phyloP scores from a whole-genome alignment of 495 filamentous ascomycete genomes.

The Aspergillus diversus region DNA sequence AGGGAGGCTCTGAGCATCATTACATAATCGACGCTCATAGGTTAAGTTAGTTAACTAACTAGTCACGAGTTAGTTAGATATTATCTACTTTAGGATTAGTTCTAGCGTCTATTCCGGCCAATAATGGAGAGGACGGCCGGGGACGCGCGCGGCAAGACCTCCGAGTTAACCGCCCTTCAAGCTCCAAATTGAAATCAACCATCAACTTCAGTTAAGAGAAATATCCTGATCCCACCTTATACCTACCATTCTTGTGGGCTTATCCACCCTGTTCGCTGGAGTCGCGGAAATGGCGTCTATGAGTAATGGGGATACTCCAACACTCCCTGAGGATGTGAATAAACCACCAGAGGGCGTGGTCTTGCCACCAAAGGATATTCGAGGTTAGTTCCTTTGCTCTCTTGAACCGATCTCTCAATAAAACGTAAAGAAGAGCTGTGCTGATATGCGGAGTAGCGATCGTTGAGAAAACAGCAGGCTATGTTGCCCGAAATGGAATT shows the following conservation, averaged over 20 bases:
- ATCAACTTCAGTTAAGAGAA: background rate
- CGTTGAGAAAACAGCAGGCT: slow-evolving; percentile 95
- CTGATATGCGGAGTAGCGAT: slow-evolving; percentile 51
- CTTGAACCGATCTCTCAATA: slow-evolving; percentile 1
- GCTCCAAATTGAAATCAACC: background rate
- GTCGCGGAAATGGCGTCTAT: slow-evolving; percentile 55
- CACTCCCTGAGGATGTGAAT: slow-evolving; percentile 56
- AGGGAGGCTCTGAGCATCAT: background rate
- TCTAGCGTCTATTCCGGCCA: background rate
- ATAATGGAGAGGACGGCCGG: too few species aligned
- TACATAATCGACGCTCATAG: background rate
- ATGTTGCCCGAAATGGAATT: slow-evolving; percentile 78
- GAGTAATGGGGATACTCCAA: slow-evolving; percentile 59
- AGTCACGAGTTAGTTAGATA: too few species aligned
- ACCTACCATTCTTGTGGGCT: slow-evolving; percentile 1
- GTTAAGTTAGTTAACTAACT: too few species aligned
- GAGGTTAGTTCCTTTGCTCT: slow-evolving; percentile 49
- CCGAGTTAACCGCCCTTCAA: background rate
- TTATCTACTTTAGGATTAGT: background rate
- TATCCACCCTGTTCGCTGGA: slow-evolving; percentile 10
- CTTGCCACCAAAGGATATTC: slow-evolving; percentile 81
- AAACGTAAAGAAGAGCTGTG: background rate
- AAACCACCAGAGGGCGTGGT: slow-evolving; percentile 84
- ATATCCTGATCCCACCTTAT: background rate
- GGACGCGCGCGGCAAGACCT: too few species aligned